Conservation (phyloP, 2,329 filamentous ascomycete species). For the Nakataea oryzae region DNA sequence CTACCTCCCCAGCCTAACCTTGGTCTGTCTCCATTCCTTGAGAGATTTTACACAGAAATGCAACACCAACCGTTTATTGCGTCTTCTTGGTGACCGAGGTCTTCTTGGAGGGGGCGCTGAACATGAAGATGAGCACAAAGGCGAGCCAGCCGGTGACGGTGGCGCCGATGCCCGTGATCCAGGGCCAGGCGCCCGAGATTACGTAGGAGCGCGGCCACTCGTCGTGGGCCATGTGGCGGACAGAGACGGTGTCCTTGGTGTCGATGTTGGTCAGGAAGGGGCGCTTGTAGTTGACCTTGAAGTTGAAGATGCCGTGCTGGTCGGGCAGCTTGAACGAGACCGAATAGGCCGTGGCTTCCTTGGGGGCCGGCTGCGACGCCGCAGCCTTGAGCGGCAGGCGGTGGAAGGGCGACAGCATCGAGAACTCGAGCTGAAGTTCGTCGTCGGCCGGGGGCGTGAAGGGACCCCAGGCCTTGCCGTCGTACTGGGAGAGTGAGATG, state of each 20-base stretch:
- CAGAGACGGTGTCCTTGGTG: conserved; percentile 89
- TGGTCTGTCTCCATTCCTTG: no score
- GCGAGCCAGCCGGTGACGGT: conserved; percentile 76
- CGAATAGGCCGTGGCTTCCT: conserved; percentile 63
- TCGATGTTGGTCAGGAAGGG: conserved; percentile 83
- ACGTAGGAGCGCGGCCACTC: conserved; percentile 88
- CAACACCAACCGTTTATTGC: conserved; percentile 20
- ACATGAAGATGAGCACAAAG: conserved; percentile 87
- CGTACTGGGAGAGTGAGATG: conserved; percentile 83
- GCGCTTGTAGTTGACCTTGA: conserved; percentile 93
- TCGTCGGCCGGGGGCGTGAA: conserved; percentile 63
- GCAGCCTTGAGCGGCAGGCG: conserved; percentile 58
- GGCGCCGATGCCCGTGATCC: conserved; percentile 78
- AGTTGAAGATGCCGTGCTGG: conserved; percentile 99
- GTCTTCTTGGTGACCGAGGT: conserved; percentile 31
- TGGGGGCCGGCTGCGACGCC: conserved; percentile 33
- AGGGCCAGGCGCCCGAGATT: conserved; percentile 89
- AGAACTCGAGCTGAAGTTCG: conserved; percentile 86
- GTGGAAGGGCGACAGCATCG: conserved; percentile 97
- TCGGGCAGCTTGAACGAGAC: conserved; percentile 76
- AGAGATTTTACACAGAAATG: background rate
- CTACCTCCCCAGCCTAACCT: background rate
- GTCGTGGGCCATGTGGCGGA: conserved; percentile 93
- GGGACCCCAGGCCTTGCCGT: conserved; percentile 61
- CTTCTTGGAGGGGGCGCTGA: conserved; percentile 36